Percentiles rank a stretch among this genome's conserved stretches.
Conservation (phyloP, 129 eudicot genomes). For the Chrysanthemum seticuspe region DNA sequence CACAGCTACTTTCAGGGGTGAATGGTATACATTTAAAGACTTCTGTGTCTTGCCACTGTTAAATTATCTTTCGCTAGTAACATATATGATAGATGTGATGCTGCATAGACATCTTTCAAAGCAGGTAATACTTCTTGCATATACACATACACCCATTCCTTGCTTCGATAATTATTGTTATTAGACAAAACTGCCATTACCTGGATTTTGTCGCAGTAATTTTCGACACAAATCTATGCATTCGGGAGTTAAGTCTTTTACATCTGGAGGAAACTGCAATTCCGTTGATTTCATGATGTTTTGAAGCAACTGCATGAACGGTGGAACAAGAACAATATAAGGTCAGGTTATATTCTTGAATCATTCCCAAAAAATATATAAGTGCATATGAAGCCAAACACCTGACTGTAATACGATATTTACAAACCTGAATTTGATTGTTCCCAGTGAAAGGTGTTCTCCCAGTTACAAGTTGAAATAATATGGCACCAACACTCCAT, state of each 20-base stretch:
- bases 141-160: not conserved
- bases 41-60: no score
- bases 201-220: conserved; percentile 69
- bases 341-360: conserved; percentile 12
- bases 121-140: conserved; percentile 3
- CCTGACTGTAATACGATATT: conserved; percentile 16
- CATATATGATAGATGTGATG: no score
- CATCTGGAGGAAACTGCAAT: conserved; percentile 73
- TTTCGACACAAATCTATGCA: conserved; percentile 74
- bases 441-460: conserved; percentile 88
- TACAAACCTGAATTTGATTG: conserved; percentile 78
- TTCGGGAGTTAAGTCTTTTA: conserved; percentile 64
- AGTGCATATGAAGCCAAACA: conserved; percentile 11
- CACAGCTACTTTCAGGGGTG: not conserved
- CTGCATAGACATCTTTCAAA: no score
- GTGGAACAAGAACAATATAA: conserved; percentile 19
- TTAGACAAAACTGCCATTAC: conserved; percentile 26
- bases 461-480: conserved; percentile 93
- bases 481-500: conserved; percentile 97
- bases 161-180: conserved; percentile 9
- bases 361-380: not conserved
- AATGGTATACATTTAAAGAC: not conserved
- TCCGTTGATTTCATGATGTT: conserved; percentile 71
- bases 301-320: conserved; percentile 62
- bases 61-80: no score